Percentiles rank a stretch among this genome's conserved stretches.
phyloP scores from a whole-genome alignment of 257 asterid species.

The Solanum neorickii region DNA sequence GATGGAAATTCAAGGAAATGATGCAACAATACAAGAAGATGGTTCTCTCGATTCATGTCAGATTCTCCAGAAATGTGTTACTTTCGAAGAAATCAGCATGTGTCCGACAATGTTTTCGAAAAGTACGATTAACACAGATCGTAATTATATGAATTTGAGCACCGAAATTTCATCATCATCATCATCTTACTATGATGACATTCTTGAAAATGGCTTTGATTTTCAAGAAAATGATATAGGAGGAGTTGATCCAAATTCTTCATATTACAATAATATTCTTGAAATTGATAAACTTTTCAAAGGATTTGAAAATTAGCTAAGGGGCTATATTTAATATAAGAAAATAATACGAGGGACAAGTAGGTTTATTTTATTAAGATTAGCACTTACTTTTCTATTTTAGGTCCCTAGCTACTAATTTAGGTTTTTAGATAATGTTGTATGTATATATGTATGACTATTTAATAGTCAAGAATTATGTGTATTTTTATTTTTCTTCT shows the following conservation, averaged over 20 bases:
- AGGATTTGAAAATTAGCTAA: not conserved
- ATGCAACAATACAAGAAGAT: not conserved
- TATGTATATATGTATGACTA: not conserved
- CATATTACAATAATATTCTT: not conserved
- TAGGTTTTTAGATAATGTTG: not conserved
- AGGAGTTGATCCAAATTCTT: not conserved
- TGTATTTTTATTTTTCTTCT: not conserved
- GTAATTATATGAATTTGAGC: not conserved
- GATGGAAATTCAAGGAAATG: constrained; percentile 17
- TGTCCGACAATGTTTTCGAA: accelerated
- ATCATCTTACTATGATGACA: not conserved
- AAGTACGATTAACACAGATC: accelerated
- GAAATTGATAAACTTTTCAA: not conserved
- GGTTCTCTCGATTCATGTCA: not conserved
- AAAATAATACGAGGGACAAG: not conserved
- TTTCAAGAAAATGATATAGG: not conserved
- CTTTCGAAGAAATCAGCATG: not conserved
- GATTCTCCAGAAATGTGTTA: not conserved
- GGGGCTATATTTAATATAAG: not conserved
- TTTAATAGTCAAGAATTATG: not conserved
- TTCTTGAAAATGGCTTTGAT: constrained; percentile 1
- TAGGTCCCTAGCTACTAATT: not conserved
- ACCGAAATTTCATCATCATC: not conserved
- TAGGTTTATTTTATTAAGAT: not conserved
- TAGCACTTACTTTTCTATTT: not conserved